A percentile compares a stretch with the other conserved stretches of the same genome.
phyloP scores from a whole-genome alignment of 2,329 filamentous ascomycete species.

The Claviceps purpurea region DNA sequence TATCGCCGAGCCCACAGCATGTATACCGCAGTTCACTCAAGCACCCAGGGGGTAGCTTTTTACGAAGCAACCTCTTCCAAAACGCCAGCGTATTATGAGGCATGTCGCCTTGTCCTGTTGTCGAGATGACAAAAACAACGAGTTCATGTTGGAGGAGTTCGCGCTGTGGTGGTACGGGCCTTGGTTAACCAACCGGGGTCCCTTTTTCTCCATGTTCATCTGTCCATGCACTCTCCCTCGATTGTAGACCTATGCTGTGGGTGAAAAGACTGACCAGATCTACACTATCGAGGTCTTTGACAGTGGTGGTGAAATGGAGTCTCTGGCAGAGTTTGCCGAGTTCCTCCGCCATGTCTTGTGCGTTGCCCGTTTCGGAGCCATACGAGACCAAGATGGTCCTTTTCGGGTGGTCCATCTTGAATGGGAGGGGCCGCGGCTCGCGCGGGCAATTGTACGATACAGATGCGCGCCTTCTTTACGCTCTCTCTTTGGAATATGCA shows the following conservation, averaged over 20 bases:
- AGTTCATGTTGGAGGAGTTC: constrained; percentile 38
- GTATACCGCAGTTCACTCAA: constrained; percentile 60
- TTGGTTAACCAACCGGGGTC: neutral
- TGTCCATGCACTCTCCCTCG: neutral
- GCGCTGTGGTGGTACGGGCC: constrained; percentile 24
- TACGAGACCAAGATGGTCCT: constrained; percentile 60
- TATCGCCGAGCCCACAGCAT: constrained; percentile 86
- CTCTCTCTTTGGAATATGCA: too few relatives aligned
- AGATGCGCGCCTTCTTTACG: neutral
- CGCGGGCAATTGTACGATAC: neutral
- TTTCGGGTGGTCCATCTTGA: constrained; percentile 14
- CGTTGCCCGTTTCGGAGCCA: constrained; percentile 89
- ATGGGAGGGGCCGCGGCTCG: neutral
- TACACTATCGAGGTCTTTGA: constrained; percentile 65
- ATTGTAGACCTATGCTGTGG: too few relatives aligned
- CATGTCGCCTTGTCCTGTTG: constrained; percentile 88
- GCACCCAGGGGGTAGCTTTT: constrained; percentile 59
- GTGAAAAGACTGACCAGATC: constrained; percentile 48
- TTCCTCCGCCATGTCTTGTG: constrained; percentile 82
- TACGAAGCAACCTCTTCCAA: constrained; percentile 74
- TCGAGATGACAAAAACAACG: constrained; percentile 74
- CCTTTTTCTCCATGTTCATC: neutral
- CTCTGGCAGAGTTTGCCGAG: constrained; percentile 62
- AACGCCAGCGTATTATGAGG: constrained; percentile 70
- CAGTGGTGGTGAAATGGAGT: constrained; percentile 61